A percentile compares a stretch with the other conserved stretches of the same genome.
Evolutionary conservation across 441 rosid species (phyloP).

Genomic region (Populus hybrid): DNA sequence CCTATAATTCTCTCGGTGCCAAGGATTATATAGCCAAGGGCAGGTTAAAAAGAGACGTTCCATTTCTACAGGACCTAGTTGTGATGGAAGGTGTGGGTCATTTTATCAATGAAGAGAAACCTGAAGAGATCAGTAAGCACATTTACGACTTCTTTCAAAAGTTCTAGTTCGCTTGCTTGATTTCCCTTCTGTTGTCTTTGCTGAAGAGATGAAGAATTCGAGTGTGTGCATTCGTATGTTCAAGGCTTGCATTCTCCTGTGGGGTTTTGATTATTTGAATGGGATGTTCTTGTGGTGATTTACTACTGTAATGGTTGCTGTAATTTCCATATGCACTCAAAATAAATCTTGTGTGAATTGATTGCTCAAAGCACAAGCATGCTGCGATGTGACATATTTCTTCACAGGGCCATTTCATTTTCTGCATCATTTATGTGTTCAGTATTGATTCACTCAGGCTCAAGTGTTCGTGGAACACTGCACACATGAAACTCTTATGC

Average conservation of each 20-base stretch:
- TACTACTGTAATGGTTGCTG: neutral
- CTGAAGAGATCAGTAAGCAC: conserved; percentile 36
- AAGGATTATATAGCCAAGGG: conserved; percentile 45
- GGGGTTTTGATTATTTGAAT: neutral
- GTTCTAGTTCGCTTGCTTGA: neutral
- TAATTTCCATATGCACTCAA: neutral
- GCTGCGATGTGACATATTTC: neutral
- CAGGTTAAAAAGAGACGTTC: conserved; percentile 38
- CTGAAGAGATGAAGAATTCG: neutral
- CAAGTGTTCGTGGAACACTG: too few relatives aligned
- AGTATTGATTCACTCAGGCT: too few relatives aligned
- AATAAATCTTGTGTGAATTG: neutral
- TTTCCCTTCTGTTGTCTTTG: too few relatives aligned
- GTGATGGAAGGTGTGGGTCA: conserved; percentile 47
- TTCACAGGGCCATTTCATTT: too few relatives aligned
- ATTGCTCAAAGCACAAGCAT: neutral
- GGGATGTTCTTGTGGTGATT: neutral
- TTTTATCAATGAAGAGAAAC: conserved; percentile 47
- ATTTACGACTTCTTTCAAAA: conserved; percentile 28
- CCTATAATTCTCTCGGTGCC: conserved; percentile 39
- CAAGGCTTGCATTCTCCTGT: neutral
- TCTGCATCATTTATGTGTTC: too few relatives aligned
- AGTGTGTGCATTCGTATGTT: neutral
- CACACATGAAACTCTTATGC: too few relatives aligned
- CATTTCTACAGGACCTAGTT: conserved; percentile 36